Conservation (phyloP, 805 yeast genomes). For the Wickerhamomyces rabaulensis region DNA sequence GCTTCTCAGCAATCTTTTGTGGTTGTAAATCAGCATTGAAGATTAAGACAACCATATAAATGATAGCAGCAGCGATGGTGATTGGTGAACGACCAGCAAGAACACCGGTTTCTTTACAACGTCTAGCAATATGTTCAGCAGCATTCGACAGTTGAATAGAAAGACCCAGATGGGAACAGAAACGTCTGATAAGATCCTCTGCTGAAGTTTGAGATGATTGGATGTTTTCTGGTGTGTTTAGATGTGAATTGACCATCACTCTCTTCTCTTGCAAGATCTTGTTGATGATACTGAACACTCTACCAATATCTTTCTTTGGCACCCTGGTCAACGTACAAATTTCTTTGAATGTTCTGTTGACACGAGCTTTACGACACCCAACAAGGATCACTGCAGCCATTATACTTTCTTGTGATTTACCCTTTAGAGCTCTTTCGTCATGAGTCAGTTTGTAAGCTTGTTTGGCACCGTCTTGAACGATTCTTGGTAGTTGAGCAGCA, state of each 20-base stretch:
- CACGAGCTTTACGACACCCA: constrained; percentile 92
- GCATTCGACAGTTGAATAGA: constrained; percentile 81
- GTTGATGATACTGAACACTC: constrained; percentile 81
- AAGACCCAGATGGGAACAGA: constrained; percentile 91
- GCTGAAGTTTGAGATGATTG: constrained; percentile 84
- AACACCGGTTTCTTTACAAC: constrained; percentile 87
- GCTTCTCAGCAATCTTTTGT: constrained; percentile 77
- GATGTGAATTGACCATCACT: constrained; percentile 18
- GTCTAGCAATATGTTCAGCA: constrained; percentile 87
- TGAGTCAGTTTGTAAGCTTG: constrained; percentile 90
- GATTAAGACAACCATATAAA: constrained; percentile 88
- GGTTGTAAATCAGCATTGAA: constrained; percentile 76
- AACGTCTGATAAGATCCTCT: constrained; percentile 90
- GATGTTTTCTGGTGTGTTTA: constrained; percentile 33
- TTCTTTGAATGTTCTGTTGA: constrained; percentile 92
- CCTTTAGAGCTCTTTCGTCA: constrained; percentile 80
- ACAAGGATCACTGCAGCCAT: constrained; percentile 95
- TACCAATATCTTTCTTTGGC: constrained; percentile 91
- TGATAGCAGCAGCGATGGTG: constrained; percentile 96
- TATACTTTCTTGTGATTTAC: constrained; percentile 87
- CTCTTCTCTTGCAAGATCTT: constrained; percentile 48
- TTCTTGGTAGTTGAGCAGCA: constrained; percentile 89
- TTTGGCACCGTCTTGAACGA: constrained; percentile 96
- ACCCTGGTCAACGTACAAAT: constrained; percentile 93
- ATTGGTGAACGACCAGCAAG: constrained; percentile 96